phyloP scores from a whole-genome alignment of 2,329 filamentous ascomycete species.

The Pestalotiopsis sp. region DNA sequence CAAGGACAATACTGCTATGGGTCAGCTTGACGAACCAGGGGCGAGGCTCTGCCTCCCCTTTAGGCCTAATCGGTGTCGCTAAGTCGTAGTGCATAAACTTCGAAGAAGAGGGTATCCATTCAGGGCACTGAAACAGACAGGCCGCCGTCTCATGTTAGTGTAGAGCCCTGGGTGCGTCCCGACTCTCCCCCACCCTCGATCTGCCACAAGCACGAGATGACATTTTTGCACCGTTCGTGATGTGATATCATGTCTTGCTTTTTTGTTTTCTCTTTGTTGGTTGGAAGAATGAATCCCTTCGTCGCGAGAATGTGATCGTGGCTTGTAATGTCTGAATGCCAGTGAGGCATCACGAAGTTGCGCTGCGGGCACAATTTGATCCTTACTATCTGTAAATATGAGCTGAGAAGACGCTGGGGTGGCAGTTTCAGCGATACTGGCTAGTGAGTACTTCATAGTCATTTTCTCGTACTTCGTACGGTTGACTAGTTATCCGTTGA shows the following conservation, averaged over 20 bases:
- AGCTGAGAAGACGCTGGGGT: neutral
- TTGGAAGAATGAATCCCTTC: neutral
- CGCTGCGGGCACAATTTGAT: neutral
- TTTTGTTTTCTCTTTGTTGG: neutral
- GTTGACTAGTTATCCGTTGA: neutral
- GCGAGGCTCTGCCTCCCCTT: neutral
- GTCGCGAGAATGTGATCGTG: neutral
- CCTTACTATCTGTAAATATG: neutral
- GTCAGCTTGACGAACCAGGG: neutral
- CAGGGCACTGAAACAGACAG: conserved; percentile 9
- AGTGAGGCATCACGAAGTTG: neutral
- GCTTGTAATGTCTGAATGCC: neutral
- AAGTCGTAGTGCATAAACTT: conserved; percentile 9
- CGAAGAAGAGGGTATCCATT: neutral
- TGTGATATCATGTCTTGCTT: neutral
- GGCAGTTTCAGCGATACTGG: neutral
- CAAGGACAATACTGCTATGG: neutral
- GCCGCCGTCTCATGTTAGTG: conserved; percentile 7
- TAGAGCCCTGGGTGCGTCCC: neutral
- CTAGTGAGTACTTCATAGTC: neutral
- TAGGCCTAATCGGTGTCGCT: conserved; percentile 3
- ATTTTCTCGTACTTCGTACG: too few species aligned
- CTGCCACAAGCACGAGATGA: neutral
- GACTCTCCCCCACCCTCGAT: neutral
- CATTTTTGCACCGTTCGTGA: neutral